These are phyloP conservation scores for Microbotryum saponariae DNA, from an alignment of 1,284 basidiomycete genomes.

Conservation along the genomic window DNA sequence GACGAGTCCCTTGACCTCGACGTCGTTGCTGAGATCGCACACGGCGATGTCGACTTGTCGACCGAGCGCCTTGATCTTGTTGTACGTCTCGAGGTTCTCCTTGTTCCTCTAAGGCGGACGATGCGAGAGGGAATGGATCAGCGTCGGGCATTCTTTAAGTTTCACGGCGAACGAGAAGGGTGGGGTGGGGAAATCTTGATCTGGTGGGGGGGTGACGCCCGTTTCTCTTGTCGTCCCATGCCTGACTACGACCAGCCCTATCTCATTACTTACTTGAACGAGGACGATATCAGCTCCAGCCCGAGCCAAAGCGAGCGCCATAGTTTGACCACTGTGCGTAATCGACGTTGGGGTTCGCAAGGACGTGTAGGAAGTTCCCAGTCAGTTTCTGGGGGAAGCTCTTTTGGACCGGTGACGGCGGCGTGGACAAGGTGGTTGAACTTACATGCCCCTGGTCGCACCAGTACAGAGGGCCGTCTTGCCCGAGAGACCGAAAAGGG, in stretches of 20 bases:
- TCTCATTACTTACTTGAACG: conserved; percentile 38
- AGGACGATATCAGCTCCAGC: conserved; percentile 72
- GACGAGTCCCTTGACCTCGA: conserved; percentile 56
- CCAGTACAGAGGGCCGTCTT: conserved; percentile 44
- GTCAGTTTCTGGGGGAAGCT: not conserved
- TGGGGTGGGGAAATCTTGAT: conserved; percentile 7
- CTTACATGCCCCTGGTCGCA: conserved; percentile 23
- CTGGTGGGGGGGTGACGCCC: conserved; percentile 16
- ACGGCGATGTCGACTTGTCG: conserved; percentile 52
- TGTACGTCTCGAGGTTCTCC: conserved; percentile 46
- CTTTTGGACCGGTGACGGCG: not conserved
- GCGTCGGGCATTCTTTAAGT: not conserved
- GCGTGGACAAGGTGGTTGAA: not conserved
- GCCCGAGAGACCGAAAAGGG: conserved; percentile 45
- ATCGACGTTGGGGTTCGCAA: not conserved
- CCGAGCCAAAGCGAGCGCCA: conserved; percentile 47
- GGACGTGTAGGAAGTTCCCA: conserved; percentile 1
- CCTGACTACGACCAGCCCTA: too few species aligned
- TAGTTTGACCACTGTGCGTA: conserved; percentile 37
- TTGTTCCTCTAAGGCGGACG: conserved; percentile 48
- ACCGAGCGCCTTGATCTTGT: conserved; percentile 50
- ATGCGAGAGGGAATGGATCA: conserved; percentile 35
- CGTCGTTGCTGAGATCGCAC: conserved; percentile 65
- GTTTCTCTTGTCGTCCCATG: too few species aligned
- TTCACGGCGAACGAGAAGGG: not conserved